Evolutionary conservation across 495 filamentous ascomycete genomes (phyloP), one percentile per base, ranked within the genome.

Genomic region (Penicillium chermesinum): DNA sequence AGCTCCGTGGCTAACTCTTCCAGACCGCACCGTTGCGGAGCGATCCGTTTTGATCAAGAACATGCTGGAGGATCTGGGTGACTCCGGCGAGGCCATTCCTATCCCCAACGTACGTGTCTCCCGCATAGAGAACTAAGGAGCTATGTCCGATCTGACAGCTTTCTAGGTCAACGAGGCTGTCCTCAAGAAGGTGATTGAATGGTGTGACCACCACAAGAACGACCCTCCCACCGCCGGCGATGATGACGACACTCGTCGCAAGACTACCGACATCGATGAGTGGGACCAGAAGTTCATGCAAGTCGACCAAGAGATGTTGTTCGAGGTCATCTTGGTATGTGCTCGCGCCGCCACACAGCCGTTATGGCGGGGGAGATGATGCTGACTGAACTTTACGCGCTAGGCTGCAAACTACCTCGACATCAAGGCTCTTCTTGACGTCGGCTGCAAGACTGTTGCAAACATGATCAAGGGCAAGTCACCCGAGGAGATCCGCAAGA

Each of bases 201-300:
- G 93, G 93, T 97, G 93, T 67, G 80, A 83, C 54, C 89, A 97
- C 61, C 93, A 98, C 80, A 85, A 86, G 65, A 80, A 79, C 59
- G 93, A 98, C 65, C 87, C 93, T 37, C 78, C 82, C 14, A 75
- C 80, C 34, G 74, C 81, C 44, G 88, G 91, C 42, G 93, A 98
- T 44, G 91, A 98, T 50, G 85, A 89, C 54, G 93, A 98, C 62
- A 86, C 79, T 32, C 88, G 94, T 52, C 96, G 96, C 78, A 95
- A 96, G 81, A 94, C 89, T 0, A 96, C 93, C 16, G 93, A 97
- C 43, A 98, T 98, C 58, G 93, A 96, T 34, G 93, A 98, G 71
- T 98, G 93, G 93, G 93, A 98, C 57, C 93, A 96, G 68, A 98
- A 98, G 66, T 98, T 96, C 66, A 98, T 97, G 93, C 93, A 97